phyloP scores from a whole-genome alignment of 108 stramenopile genomes.

The Mayamaea pseudoterrestris region DNA sequence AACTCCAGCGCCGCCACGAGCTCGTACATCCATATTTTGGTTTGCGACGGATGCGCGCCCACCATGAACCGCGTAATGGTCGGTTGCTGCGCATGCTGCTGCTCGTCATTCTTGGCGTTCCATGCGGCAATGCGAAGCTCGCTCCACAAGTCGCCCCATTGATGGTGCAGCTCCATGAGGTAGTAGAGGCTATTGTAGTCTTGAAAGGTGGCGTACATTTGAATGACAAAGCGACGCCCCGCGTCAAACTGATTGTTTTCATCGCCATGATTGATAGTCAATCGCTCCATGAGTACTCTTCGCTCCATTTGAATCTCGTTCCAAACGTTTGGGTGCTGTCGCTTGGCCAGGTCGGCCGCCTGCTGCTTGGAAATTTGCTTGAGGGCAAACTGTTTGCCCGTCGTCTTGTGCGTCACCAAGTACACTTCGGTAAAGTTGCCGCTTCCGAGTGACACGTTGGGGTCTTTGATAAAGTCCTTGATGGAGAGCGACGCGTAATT shows the following conservation, averaged over 20 bases:
- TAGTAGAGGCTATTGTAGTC: constrained; percentile 81
- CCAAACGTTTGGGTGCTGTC: constrained; percentile 89
- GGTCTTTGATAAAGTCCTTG: constrained; percentile 51
- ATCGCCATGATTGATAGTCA: constrained; percentile 33
- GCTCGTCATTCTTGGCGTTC: not conserved
- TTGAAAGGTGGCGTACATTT: constrained; percentile 66
- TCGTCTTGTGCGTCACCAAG: constrained; percentile 62
- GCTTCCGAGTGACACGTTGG: constrained; percentile 33
- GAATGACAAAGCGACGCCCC: constrained; percentile 67
- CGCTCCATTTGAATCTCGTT: constrained; percentile 97
- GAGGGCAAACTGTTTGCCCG: constrained; percentile 85
- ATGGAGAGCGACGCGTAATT: constrained; percentile 50
- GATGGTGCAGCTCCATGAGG: constrained; percentile 81
- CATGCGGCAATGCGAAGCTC: constrained; percentile 35
- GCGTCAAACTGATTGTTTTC: constrained; percentile 50
- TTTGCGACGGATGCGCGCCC: constrained; percentile 53
- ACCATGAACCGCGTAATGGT: constrained; percentile 45
- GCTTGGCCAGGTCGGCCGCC: constrained; percentile 69
- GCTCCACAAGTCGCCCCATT: constrained; percentile 85
- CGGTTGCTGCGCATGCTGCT: not conserved
- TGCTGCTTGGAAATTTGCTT: constrained; percentile 92
- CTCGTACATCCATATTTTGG: constrained; percentile 73
- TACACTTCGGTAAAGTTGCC: constrained; percentile 88
- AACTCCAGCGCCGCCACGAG: constrained; percentile 82
- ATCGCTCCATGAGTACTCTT: constrained; percentile 62